Evolutionary conservation across 768 basidiomycete species (phyloP).

Genomic region (Tricholoma flavovirens): DNA sequence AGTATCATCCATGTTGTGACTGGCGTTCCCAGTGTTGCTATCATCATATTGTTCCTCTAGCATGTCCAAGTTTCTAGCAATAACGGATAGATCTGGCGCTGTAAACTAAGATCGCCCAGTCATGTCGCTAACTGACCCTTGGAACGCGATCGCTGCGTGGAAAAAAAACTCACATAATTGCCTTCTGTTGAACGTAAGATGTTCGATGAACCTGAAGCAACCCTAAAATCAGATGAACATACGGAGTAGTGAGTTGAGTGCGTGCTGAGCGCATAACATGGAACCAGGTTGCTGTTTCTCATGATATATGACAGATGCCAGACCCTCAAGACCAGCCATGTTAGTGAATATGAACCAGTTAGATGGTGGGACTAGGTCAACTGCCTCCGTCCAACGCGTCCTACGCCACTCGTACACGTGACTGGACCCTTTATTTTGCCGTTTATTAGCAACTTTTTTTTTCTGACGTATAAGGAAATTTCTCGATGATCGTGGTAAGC

Average conservation of each 20-base stretch:
- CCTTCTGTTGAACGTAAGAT: conserved; percentile 26
- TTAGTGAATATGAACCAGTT: not conserved
- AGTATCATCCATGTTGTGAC: conserved; percentile 90
- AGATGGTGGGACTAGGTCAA: not conserved
- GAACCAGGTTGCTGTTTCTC: conserved; percentile 74
- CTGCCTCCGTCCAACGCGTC: not conserved
- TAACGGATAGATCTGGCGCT: conserved; percentile 70
- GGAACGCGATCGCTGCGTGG: not conserved
- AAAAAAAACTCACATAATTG: conserved; percentile 33
- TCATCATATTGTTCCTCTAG: conserved; percentile 59
- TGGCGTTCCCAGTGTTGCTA: conserved; percentile 32
- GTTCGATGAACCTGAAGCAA: conserved; percentile 6
- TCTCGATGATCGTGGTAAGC: no score
- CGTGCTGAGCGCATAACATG: conserved; percentile 85
- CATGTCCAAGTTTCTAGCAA: conserved; percentile 62
- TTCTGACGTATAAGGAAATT: no score
- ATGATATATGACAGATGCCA: conserved; percentile 63
- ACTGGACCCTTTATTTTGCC: not conserved
- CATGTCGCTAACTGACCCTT: not conserved
- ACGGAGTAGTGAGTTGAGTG: conserved; percentile 79
- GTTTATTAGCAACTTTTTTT: no score
- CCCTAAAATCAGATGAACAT: conserved; percentile 23
- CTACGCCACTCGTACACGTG: not conserved
- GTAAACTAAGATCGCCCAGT: conserved; percentile 49
- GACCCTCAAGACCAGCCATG: conserved; percentile 56